phyloP scores from a whole-genome alignment of 2,329 filamentous ascomycete genomes.

The Ophiostoma quercus region DNA sequence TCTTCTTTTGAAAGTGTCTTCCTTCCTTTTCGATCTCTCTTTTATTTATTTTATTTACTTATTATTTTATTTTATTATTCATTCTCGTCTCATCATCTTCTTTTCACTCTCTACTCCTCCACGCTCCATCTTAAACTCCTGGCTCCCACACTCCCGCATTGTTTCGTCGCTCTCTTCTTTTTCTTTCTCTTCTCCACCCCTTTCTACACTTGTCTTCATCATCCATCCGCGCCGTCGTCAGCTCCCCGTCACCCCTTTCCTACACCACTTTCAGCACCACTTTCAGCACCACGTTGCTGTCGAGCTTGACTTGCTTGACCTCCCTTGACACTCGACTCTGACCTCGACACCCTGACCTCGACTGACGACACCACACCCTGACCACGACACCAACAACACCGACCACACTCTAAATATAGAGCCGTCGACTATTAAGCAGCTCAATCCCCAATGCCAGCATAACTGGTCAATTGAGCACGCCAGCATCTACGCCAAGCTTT shows the following conservation, averaged over 20 bases:
- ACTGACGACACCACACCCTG: neutral
- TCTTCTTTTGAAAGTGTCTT: neutral
- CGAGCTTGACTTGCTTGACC: too few relatives aligned
- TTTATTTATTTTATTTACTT: neutral
- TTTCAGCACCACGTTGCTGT: too few relatives aligned
- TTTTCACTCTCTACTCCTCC: neutral
- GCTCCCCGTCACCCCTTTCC: constrained; percentile 9
- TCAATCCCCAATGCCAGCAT: neutral
- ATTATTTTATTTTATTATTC: neutral
- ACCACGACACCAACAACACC: neutral
- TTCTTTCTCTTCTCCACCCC: neutral
- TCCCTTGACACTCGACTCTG: too few relatives aligned
- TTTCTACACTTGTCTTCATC: constrained; percentile 9
- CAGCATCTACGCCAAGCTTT: neutral
- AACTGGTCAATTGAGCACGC: neutral
- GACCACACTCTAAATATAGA: neutral
- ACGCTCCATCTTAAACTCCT: neutral
- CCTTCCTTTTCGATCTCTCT: neutral
- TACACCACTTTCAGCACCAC: constrained; percentile 4
- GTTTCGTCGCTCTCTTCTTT: neutral
- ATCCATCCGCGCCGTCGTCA: constrained; percentile 6
- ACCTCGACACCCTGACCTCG: too few relatives aligned
- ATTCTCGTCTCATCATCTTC: neutral
- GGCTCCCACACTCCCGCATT: neutral
- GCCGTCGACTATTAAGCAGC: neutral